Base-by-base conservation (phyloP, 1,284 basidiomycete genomes). In the Ganoderma lingzhi region DNA sequence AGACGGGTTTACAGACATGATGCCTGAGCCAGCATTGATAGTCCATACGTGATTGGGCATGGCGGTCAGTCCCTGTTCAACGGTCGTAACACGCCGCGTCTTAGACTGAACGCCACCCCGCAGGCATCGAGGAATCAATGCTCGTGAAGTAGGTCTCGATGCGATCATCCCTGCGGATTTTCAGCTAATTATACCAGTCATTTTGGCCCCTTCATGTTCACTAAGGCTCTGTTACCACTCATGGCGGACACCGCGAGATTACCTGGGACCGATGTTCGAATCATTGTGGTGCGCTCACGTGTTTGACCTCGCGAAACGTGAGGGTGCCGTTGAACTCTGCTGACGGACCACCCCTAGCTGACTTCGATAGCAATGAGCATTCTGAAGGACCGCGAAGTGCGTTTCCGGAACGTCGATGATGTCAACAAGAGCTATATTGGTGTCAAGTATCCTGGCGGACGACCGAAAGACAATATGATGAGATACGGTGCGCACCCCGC, bases 391-490 rank as follows among this genome's bases (percentile, higher is more conserved):
- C 48, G 12, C 23, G 48, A 23, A n/a, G 48, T 51, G n/a, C 48
- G 48, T 51, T 51, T 51, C 12, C 23, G 48, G n/a, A 28, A 3
- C 6, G 8, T 51, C 8, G 48, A 51, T n/a, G 48, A 51, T n/a
- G 2, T 51, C n/a, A 51, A 51, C 23, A 28, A 12, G 15, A 51
- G n/a, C n/a, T n/a, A 51, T 12, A 10, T 51, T 6, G 48, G 48
- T 6, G 23, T 12, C 19, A 51, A 6, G n/a, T 51, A 51, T 28
- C 48, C 23, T n/a, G 48, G 48, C 6, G 48, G 48, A 15, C 19
- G n/a, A 51, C 48, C 48, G 48, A 51, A 51, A 51, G 48, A 51
- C 48, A 28, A 9, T 6, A 51, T 51, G 48, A 51, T 51, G 48
- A 51, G 48, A 51, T 51, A 51, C 23, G 48, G 48, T 51, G 12